Evolutionary conservation across 208 protist species (phyloP), one percentile per base, ranked within the genome.

Genomic region (Trypanosoma platydactyli): DNA sequence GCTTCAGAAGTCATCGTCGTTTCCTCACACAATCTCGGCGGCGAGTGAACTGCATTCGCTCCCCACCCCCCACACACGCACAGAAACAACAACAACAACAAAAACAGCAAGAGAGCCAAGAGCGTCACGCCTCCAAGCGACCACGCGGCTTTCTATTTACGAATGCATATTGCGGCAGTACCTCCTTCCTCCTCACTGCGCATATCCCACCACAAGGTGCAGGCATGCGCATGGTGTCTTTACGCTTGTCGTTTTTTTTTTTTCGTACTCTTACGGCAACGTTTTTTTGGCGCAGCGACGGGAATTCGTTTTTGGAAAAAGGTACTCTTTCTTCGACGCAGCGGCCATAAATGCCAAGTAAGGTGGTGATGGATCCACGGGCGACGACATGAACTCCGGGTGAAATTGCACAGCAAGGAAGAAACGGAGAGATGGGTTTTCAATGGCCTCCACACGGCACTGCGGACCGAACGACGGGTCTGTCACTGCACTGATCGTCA

Each of bases 371-470:
- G 98, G 98, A 60, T 94, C 86, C 30, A 95, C 81, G 30, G 97
- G 97, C 12, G 96, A 86, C 3, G 94, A 96, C 53, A 97, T 87
- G 79, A 99, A 99, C 87, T 99, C 98, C 27, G 99, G 99, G 67
- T 99, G 99, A 82, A 94, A 99, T 79, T 99, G 98, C 62, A 95
- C 86, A 2, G 94, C 98, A 20, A 99, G 61, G 82, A 97, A 98
- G 78, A 97, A 98, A 49, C 75, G 79, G 11, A 89, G 69, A 12
- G 71, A 57, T n/a, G 81, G 83, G 24, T 86, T 55, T 71, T 97
- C 91, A 42, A 97, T 92, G 3, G 89, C 85, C 80, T 97, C 92
- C 42, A 97, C 86, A n/a, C 92, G 88, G 68, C 84, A 63, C 57
- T 98, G 88, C 66, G 88, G 95, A 35, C 97, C 94, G 33, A 91